Base-by-base conservation (phyloP, 2,329 filamentous ascomycete species). In the Biscogniauxia marginata region DNA sequence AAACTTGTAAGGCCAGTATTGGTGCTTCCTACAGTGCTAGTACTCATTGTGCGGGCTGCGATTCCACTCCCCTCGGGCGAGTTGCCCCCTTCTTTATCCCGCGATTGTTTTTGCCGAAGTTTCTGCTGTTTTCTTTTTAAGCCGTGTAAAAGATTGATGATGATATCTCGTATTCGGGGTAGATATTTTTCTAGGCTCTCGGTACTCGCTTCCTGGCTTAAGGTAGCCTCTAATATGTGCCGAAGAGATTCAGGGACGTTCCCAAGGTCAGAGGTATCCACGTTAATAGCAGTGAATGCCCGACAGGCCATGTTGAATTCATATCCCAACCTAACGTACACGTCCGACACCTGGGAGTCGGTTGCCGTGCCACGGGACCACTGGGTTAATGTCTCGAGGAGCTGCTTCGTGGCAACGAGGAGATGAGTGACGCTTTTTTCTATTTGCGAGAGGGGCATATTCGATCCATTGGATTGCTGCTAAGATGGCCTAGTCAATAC, bases 231-330 rank as follows among this genome's bases (percentile, higher is more conserved):
- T 53, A 99, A 83, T 55, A 99, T 98, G 57, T 87, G 87, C 66
- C 95, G 87, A 61, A 99, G 77, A 57, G 93, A 80, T 72, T 99
- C 95, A 5, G 95, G 95, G 2, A 99, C 95, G 65, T 96, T 96
- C 55, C 95, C 95, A 11, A 99, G 81, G 73, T 99, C 95, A 22
- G 86, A 85, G 1, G 93, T 97, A 68, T 99, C 95, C 61, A 99
- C 95, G 60, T 96, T 95, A 69, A 99, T 99, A 56, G 93, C 91
- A 67, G 91, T 91, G 75, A 99, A 99, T 59, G 95, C 93, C 54
- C 95, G 89, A 74, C 93, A 98, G 23, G 95, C 95, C 79, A 99
- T 95, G 75, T 99, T 99, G 82, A 99, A 99, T 75, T 99, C 95
- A 75, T 99, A 99, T 48, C 95, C 95, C 59, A 99, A 79, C 59